phyloP scores from a whole-genome alignment of 768 basidiomycete genomes.

The Gloeophyllum trabeum region DNA sequence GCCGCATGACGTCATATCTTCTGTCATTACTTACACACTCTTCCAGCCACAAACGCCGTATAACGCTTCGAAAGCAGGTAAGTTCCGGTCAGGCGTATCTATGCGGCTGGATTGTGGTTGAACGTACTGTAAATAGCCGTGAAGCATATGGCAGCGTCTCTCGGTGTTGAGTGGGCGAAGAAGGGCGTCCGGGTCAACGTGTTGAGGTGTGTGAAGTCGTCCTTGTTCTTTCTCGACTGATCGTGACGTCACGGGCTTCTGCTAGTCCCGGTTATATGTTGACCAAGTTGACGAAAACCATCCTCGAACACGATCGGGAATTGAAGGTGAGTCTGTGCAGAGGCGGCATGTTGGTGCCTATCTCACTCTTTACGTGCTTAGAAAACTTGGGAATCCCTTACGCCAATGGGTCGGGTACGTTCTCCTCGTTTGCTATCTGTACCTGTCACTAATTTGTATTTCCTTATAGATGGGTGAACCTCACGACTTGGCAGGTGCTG shows the following conservation, averaged over 20 bases:
- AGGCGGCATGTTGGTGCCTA: slow-evolving; percentile 1
- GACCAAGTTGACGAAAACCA: slow-evolving; percentile 78
- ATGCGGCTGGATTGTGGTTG: too few relatives aligned
- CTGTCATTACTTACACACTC: neutral
- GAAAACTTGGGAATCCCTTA: slow-evolving; percentile 78
- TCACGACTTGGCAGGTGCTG: slow-evolving; percentile 82
- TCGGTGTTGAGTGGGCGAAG: slow-evolving; percentile 95
- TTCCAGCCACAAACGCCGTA: slow-evolving; percentile 82
- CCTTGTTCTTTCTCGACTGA: slow-evolving; percentile 4
- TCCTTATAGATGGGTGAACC: slow-evolving; percentile 75
- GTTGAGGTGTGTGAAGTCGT: slow-evolving; percentile 36
- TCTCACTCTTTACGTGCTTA: slow-evolving; percentile 18
- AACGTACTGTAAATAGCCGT: too few relatives aligned
- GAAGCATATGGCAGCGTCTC: slow-evolving; percentile 84
- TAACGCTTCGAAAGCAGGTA: slow-evolving; percentile 90
- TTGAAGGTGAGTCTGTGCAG: slow-evolving; percentile 45
- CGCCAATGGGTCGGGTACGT: slow-evolving; percentile 77
- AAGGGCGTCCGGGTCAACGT: slow-evolving; percentile 80
- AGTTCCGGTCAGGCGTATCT: slow-evolving; percentile 9
- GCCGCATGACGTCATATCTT: neutral
- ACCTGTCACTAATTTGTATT: too few relatives aligned
- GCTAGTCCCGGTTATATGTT: slow-evolving; percentile 88
- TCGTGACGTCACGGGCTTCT: slow-evolving; percentile 6
- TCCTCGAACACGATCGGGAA: slow-evolving; percentile 64
- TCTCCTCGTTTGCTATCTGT: too few relatives aligned